A percentile compares a stretch with the other conserved stretches of the same genome.
These are phyloP conservation scores for Elongisporangium undulatum DNA, from an alignment of 352 stramenopile genomes.

Conservation along the genomic window DNA sequence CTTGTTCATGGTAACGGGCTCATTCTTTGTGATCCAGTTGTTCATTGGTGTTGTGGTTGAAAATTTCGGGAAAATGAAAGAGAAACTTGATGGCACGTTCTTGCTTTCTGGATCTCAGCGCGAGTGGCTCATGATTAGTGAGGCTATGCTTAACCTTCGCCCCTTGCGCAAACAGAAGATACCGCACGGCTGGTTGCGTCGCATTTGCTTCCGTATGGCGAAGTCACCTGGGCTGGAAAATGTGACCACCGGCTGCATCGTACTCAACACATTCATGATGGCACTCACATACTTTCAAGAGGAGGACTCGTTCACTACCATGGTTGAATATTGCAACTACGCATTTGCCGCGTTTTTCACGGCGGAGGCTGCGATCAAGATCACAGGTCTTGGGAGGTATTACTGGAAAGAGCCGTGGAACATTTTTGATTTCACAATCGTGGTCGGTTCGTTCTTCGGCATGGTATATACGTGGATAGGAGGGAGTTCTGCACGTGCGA, in stretches of 20 bases:
- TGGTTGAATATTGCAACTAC: conserved; percentile 73
- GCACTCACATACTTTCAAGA: conserved; percentile 82
- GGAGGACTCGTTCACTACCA: conserved; percentile 37
- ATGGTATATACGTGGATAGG: conserved; percentile 39
- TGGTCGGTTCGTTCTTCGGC: conserved; percentile 35
- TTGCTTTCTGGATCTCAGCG: conserved; percentile 72
- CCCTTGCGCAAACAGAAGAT: conserved; percentile 36
- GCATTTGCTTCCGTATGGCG: conserved; percentile 37
- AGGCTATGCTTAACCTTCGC: conserved; percentile 33
- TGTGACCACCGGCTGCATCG: conserved; percentile 77
- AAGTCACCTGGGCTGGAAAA: conserved; percentile 58
- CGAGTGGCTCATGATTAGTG: conserved; percentile 68
- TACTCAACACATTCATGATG: conserved; percentile 86
- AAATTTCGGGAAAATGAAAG: conserved; percentile 84
- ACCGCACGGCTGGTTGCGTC: conserved; percentile 29
- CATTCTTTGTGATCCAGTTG: conserved; percentile 90
- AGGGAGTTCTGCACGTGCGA: conserved; percentile 22
- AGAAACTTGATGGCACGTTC: conserved; percentile 51
- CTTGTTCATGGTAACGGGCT: conserved; percentile 81
- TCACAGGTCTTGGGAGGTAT: conserved; percentile 55
- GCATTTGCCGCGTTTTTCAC: conserved; percentile 82
- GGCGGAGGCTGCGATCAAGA: conserved; percentile 75
- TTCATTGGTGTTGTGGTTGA: conserved; percentile 92
- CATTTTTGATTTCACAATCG: conserved; percentile 78
- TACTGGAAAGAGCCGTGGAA: conserved; percentile 86